Evolutionary conservation across 768 basidiomycete genomes (phyloP).

Genomic region (Termitomyces sp.): DNA sequence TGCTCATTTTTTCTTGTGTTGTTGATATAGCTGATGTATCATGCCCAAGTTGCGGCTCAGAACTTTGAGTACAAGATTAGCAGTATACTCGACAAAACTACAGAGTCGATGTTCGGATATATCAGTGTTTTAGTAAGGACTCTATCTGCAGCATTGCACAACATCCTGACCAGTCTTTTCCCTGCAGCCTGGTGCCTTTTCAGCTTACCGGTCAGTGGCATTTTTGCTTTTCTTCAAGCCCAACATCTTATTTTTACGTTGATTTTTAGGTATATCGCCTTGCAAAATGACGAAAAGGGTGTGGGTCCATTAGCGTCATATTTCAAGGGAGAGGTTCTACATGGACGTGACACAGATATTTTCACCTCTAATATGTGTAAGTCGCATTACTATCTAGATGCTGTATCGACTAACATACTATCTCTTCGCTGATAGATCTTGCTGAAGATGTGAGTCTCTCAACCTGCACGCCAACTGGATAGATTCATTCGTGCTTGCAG

Average conservation of each 20-base stretch:
- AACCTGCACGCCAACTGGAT: neutral
- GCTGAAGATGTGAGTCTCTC: conserved; percentile 76
- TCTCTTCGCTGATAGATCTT: conserved; percentile 46
- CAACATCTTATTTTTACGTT: neutral
- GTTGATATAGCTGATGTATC: neutral
- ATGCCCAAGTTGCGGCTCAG: conserved; percentile 75
- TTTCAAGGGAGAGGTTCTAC: conserved; percentile 90
- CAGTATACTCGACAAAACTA: conserved; percentile 87
- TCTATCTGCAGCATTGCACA: neutral
- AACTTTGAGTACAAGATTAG: conserved; percentile 95
- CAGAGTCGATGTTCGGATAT: conserved; percentile 89
- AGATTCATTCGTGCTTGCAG: conserved; percentile 31
- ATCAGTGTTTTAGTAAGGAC: conserved; percentile 79
- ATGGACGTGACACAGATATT: conserved; percentile 83
- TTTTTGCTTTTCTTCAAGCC: neutral
- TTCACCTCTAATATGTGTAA: conserved; percentile 96
- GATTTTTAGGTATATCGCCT: conserved; percentile 65
- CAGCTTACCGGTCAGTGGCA: conserved; percentile 62
- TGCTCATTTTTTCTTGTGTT: conserved; percentile 12
- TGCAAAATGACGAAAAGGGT: conserved; percentile 80
- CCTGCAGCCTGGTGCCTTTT: conserved; percentile 83
- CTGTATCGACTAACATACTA: neutral
- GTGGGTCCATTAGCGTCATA: conserved; percentile 90
- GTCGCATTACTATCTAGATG: conserved; percentile 21
- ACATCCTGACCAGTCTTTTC: neutral